Evolutionary conservation across 805 yeast genomes (phyloP).

Genomic region (Metschnikowia orientalis): DNA sequence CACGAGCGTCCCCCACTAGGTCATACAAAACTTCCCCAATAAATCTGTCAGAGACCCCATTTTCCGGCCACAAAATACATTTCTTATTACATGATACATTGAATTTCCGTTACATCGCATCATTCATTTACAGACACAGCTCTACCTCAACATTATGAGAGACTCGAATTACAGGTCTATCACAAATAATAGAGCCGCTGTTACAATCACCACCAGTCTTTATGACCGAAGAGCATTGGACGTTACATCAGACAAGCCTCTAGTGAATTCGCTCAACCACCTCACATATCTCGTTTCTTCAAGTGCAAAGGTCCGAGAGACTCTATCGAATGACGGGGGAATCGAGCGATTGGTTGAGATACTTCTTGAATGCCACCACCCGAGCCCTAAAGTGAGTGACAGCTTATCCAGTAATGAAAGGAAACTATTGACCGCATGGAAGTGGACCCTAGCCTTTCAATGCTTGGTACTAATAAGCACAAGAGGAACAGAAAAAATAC

Average conservation of each 20-base stretch:
- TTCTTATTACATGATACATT: too few relatives aligned
- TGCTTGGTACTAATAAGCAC: slow-evolving; percentile 89
- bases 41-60: too few relatives aligned
- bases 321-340: slow-evolving; percentile 87
- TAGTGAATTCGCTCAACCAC: slow-evolving; percentile 88
- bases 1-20: too few relatives aligned
- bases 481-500: slow-evolving; percentile 81
- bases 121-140: too few relatives aligned
- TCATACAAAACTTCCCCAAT: too few relatives aligned
- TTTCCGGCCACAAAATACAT: too few relatives aligned
- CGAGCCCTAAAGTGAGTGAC: slow-evolving; percentile 27
- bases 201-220: slow-evolving; percentile 79
- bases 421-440: slow-evolving; percentile 78
- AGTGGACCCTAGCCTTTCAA: slow-evolving; percentile 94
- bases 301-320: slow-evolving; percentile 85
- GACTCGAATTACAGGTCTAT: slow-evolving; percentile 83
- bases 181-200: slow-evolving; percentile 82
- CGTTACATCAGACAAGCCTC: slow-evolving; percentile 81
- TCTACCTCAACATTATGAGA: slow-evolving; percentile 57
- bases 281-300: slow-evolving; percentile 82
- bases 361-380: slow-evolving; percentile 67
- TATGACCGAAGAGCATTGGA: slow-evolving; percentile 93
- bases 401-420: slow-evolving; percentile 34
- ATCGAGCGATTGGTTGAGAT: slow-evolving; percentile 82
- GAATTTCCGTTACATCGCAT: too few relatives aligned